Base-by-base conservation (phyloP, 2,329 filamentous ascomycete species). In the Pyricularia sp. region DNA sequence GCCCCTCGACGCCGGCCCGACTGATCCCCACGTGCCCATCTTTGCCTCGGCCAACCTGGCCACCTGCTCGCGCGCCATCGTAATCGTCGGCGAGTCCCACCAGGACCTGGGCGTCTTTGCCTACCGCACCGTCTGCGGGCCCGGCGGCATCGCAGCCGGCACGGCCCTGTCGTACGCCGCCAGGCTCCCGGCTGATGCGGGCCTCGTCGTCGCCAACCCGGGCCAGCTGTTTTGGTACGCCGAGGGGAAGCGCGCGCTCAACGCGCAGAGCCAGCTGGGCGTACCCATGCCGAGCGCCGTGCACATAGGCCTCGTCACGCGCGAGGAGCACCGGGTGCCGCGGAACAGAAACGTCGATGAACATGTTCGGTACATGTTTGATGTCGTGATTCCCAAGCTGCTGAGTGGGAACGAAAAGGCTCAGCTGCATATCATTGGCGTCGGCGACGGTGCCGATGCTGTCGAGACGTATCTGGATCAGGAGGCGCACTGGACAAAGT, bases 141-240 rank as follows among this genome's bases (percentile, higher is more conserved):
- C 81, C 2, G 87, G 90, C 1, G 90, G 91, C 25, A 82, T 97
- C 72, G 81, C 88, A 72, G 82, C 84, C 64, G 93, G 93, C n/a
- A 92, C 88, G 36, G 83, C 90, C 59, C 79, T 94, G 33, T 84
- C 88, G 12, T 81, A 94, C 69, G 84, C 90, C 28, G 77, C 81
- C 50, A 79, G 77, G 14, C 77, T 89, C 4, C 75, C 61, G 68
- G 72, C 76, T 2, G 71, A 80, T 1, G 88, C 84, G 0, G 90
- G 86, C 3, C 80, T 97, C 69, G 79, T 97, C 31, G 81, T 97
- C 30, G 86, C 92, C 64, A 97, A 97, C 76, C 83, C 88, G 4
- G 92, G 92, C 4, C 89, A 96, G 78, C 81, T 92, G 23, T 82
- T 89, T 73, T 97, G 92, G 89, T 92, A 91, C 77, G 87, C 91